Evolutionary conservation across 306 rosid species (phyloP), one percentile per base, ranked within the genome.

Genomic region (Quillaja saponaria): DNA sequence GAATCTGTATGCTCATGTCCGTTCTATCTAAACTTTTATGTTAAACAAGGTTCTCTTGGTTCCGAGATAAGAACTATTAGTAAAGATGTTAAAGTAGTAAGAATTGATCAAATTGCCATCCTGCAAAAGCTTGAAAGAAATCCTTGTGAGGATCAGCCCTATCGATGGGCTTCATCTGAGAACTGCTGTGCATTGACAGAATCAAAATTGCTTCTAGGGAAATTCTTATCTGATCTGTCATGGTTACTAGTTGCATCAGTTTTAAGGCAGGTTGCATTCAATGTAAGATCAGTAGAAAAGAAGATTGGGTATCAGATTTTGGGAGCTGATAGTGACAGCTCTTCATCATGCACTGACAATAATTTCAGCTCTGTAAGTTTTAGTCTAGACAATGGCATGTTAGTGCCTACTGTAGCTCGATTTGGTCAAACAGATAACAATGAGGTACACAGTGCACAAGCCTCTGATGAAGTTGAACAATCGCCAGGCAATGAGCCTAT

Each of bases 11-110:
- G 98, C 77, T 53, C 76, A 6, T 91, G 98, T 64, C 82, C 72
- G 61, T 81, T 86, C 76, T 87, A 80, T 59, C 84, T 91, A 46
- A 85, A 82, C 78, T 63, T 86, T 45, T 86, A 86, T 76, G 80
- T 75, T 41, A 81, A 77, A 72, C 85, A 84, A 84, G 95, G 95
- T 54, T 72, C 92, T 73, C 91, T 86, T 61, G 95, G 91, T 67
- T 69, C 84, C 34, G 92, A 84, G 77, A 58, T 74, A 61, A 90
- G 82, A 72, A 73, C 76, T n/a, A 82, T 86, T 17, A 63, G 55
- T 17, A 86, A 82, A 80, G 92, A 88, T 64, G 64, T 69, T 33
- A 76, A 74, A 34, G 68, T 38, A 8, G 64, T 86, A 31, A 83
- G 88, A 76, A 67, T 91, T 10, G 67, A 86, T 67, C 78, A 82